These are phyloP conservation scores for Flaveria sonorensis DNA, from an alignment of 129 eudicot genomes.

Conservation along the genomic window DNA sequence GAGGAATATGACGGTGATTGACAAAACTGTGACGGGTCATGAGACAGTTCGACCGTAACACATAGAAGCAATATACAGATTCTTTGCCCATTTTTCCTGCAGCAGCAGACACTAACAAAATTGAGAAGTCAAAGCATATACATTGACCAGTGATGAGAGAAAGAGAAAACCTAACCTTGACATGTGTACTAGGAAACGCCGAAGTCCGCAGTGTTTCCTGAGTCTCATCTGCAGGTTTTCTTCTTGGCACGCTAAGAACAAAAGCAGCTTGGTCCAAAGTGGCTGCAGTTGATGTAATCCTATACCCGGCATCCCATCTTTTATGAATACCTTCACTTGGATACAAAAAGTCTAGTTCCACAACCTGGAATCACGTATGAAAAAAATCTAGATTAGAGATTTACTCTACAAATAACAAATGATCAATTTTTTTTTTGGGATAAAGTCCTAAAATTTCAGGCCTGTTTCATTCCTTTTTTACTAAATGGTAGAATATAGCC, in stretches of 20 bases:
- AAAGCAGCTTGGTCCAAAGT: constrained; percentile 78
- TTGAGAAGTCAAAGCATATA: not conserved
- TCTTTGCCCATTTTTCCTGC: constrained; percentile 97
- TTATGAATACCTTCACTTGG: constrained; percentile 92
- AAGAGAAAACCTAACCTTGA: constrained; percentile 50
- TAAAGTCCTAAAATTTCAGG: not conserved
- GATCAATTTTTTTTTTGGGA: not conserved
- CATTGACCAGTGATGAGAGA: not conserved
- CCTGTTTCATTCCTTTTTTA: not conserved
- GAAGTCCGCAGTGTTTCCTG: constrained; percentile 87
- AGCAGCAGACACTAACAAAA: constrained; percentile 20
- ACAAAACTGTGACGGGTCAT: constrained; percentile 39
- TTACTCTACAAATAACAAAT: not conserved
- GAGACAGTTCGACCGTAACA: constrained; percentile 90
- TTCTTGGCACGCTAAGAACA: constrained; percentile 78
- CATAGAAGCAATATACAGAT: constrained; percentile 77
- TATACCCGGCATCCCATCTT: constrained; percentile 89
- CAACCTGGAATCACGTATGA: constrained; percentile 52
- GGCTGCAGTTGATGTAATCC: constrained; percentile 82
- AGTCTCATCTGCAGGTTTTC: constrained; percentile 66
- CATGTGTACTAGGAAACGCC: constrained; percentile 89
- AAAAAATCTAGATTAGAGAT: constrained; percentile 5
- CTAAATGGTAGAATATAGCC: not conserved
- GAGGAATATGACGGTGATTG: not conserved
- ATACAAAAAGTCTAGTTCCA: constrained; percentile 82